Percentiles rank a stretch among this genome's conserved stretches.
Conservation (phyloP, 2,329 filamentous ascomycete species). For the Cladosporium sp. region DNA sequence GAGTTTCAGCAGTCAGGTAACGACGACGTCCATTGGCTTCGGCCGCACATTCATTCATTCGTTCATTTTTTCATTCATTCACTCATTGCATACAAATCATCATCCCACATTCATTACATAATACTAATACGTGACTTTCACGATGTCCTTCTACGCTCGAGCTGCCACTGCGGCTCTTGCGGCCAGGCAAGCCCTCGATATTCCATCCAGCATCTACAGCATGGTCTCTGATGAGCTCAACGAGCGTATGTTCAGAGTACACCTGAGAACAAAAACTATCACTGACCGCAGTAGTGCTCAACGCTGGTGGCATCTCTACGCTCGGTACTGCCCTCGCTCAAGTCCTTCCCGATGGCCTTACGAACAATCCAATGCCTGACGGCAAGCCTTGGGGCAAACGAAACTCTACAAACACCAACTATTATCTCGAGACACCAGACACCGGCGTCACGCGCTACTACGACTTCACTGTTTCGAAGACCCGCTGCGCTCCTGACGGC, state of each 20-base stretch:
- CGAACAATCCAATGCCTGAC: constrained; percentile 17
- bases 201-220: not conserved
- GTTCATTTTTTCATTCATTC: too few relatives aligned
- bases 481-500: constrained; percentile 23
- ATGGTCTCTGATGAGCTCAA: not conserved
- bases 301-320: constrained; percentile 8
- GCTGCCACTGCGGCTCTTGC: constrained; percentile 13
- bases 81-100: too few relatives aligned
- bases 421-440: constrained; percentile 20
- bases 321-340: constrained; percentile 14
- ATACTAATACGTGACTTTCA: not conserved
- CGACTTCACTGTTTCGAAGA: constrained; percentile 21
- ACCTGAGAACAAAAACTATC: not conserved
- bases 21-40: constrained; percentile 2
- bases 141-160: constrained; percentile 11
- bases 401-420: constrained; percentile 12
- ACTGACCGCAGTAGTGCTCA: not conserved
- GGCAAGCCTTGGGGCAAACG: constrained; percentile 20
- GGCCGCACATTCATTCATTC: constrained; percentile 10
- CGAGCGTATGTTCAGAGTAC: not conserved
- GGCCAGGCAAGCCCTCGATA: not conserved
- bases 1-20: not conserved
- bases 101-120: not conserved
- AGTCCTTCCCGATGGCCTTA: constrained; percentile 12
- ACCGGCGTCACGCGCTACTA: constrained; percentile 26